These are phyloP conservation scores for Populus deltoides DNA, from an alignment of 345 rosid genomes.

Conservation along the genomic window DNA sequence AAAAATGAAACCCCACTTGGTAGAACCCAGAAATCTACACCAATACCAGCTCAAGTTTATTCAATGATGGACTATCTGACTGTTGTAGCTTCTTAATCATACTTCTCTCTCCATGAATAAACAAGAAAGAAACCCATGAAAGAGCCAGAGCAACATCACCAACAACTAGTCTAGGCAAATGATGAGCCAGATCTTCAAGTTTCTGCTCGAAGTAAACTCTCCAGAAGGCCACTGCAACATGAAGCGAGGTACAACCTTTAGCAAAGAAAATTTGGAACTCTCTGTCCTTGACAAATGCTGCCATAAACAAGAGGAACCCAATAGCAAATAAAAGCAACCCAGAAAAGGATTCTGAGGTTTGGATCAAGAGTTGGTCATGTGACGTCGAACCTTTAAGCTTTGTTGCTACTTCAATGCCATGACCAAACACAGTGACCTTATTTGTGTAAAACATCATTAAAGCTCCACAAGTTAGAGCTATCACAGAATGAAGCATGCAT, in stretches of 20 bases:
- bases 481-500: constrained; percentile 20
- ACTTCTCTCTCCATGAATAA: constrained; percentile 27
- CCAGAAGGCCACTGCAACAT: constrained; percentile 22
- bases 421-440: constrained; percentile 10
- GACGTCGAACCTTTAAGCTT: constrained; percentile 28
- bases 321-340: constrained; percentile 25
- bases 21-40: not conserved
- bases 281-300: constrained; percentile 17
- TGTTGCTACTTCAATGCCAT: constrained; percentile 21
- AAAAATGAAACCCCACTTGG: not conserved
- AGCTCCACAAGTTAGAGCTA: constrained; percentile 23
- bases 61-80: not conserved
- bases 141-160: constrained; percentile 19
- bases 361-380: constrained; percentile 27
- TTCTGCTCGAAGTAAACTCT: constrained; percentile 22
- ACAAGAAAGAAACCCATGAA: constrained; percentile 23
- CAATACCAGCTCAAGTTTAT: not conserved
- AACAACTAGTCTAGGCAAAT: constrained; percentile 24
- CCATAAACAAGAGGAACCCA: constrained; percentile 21
- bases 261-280: constrained; percentile 28
- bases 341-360: constrained; percentile 27
- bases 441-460: constrained; percentile 25
- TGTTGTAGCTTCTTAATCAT: not conserved
- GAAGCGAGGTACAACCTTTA: constrained; percentile 23
- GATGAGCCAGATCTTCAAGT: constrained; percentile 17